These are phyloP conservation scores for Fusarium cyanostomum DNA, from an alignment of 2,329 filamentous ascomycete species.

Conservation along the genomic window DNA sequence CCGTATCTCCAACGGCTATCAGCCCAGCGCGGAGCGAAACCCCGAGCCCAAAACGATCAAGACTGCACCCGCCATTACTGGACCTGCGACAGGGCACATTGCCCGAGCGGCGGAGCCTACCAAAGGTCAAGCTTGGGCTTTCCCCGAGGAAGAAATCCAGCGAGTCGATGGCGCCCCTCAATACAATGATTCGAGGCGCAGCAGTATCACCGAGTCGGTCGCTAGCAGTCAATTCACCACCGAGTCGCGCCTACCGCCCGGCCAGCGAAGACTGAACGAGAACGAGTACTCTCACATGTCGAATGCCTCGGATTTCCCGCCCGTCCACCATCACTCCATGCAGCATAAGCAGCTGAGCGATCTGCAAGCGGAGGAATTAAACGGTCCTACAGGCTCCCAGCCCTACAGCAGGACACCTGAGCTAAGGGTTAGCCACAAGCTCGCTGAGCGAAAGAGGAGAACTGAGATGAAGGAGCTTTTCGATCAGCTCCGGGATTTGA, in stretches of 20 bases:
- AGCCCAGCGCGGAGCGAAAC: slow-evolving; percentile 67
- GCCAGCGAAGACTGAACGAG: slow-evolving; percentile 78
- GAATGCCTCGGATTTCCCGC: slow-evolving; percentile 64
- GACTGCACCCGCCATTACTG: slow-evolving; percentile 80
- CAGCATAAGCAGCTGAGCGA: slow-evolving; percentile 78
- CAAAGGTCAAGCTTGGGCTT: slow-evolving; percentile 86
- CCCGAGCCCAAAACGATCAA: slow-evolving; percentile 66
- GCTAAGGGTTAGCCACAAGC: slow-evolving; percentile 83
- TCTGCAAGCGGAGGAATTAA: slow-evolving; percentile 67
- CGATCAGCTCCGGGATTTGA: slow-evolving; percentile 79
- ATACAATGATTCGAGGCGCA: slow-evolving; percentile 73
- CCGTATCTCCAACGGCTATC: slow-evolving; percentile 72
- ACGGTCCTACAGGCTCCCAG: slow-evolving; percentile 65
- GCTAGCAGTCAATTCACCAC: slow-evolving; percentile 82
- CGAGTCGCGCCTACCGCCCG: slow-evolving; percentile 75
- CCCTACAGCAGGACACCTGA: slow-evolving; percentile 87
- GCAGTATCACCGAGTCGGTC: slow-evolving; percentile 79
- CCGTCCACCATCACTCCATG: slow-evolving; percentile 77
- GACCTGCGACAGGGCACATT: slow-evolving; percentile 71
- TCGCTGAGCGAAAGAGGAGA: slow-evolving; percentile 82
- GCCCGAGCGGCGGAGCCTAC: slow-evolving; percentile 80
- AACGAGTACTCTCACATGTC: slow-evolving; percentile 61
- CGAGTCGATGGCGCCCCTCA: slow-evolving; percentile 57
- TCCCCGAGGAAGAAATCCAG: slow-evolving; percentile 76
- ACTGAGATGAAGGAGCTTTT: slow-evolving; percentile 92